Base-by-base conservation (phyloP, 345 rosid genomes). In the Populus simonii region DNA sequence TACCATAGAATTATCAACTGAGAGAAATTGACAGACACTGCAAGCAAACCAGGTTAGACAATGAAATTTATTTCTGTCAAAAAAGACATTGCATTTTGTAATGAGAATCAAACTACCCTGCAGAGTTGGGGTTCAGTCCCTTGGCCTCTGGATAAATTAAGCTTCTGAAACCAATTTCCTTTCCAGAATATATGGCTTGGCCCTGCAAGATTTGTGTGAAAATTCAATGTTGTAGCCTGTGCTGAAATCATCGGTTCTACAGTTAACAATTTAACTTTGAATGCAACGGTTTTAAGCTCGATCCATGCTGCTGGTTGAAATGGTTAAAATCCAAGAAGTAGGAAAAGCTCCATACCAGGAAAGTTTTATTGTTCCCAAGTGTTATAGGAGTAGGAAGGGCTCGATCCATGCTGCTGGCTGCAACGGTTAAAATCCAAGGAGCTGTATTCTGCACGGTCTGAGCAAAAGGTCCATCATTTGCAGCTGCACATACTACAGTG, bases 361-460 rank as follows among this genome's bases (percentile, higher is more conserved):
- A 63, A 45, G 80, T 62, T 33, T 29, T 62, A 9, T 78, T 78
- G 70, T 78, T 78, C 51, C 80, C 80, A 22, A 78, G 75, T 22
- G 71, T 78, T 45, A 78, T 78, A 0, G 80, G 71, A 22, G 88
- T 84, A 3, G 84, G 81, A 77, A 84, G 87, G 0, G 89, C 83
- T 74, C 90, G 89, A 29, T 89, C 92, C 51, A 86, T 20, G 47
- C 86, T 89, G 22, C 81, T 86, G 22, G 89, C 89, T 38, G 88
- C 90, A 1, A 88, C 89, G 0, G 87, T 86, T 17, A 88, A 12
- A 12, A 86, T 82, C 90, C 89, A 89, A 20, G 90, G 90, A n/a
- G 92, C 86, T 0, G 77, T 66, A 57, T 89, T 89, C n/a, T 39
- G 35, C 7, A 89, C 84, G 0, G 92, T 85, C 57, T 82, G 80